These are phyloP conservation scores for Jamesozyma lodderae DNA, from an alignment of 805 yeast species.

Conservation along the genomic window DNA sequence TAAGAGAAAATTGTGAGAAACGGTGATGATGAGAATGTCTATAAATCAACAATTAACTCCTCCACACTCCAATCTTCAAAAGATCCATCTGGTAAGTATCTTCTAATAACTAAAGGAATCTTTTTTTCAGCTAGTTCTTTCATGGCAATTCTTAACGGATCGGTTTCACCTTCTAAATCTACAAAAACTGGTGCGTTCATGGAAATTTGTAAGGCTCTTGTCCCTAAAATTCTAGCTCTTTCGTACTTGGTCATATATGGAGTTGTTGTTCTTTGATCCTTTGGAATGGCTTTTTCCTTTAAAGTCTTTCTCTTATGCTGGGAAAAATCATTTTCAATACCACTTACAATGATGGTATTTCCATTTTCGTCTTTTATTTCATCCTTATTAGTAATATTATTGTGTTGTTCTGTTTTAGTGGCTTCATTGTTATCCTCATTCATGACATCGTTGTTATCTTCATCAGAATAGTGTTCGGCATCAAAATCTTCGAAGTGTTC, in stretches of 20 bases:
- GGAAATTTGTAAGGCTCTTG: slow-evolving; percentile 93
- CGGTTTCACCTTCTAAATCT: slow-evolving; percentile 98
- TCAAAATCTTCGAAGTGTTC: slow-evolving; percentile 76
- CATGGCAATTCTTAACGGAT: slow-evolving; percentile 95
- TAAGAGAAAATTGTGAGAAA: neutral
- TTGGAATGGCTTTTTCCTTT: slow-evolving; percentile 79
- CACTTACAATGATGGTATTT: slow-evolving; percentile 61
- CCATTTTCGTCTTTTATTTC: slow-evolving; percentile 51
- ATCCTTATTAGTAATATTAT: slow-evolving; percentile 27
- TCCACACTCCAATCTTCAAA: slow-evolving; percentile 99
- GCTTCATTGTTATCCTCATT: slow-evolving; percentile 22
- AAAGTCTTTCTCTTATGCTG: slow-evolving; percentile 49
- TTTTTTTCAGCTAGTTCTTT: slow-evolving; percentile 91
- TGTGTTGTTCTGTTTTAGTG: slow-evolving; percentile 26
- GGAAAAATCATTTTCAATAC: slow-evolving; percentile 44
- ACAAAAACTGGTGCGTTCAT: slow-evolving; percentile 98
- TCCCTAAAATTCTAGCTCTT: slow-evolving; percentile 94
- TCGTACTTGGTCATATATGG: slow-evolving; percentile 99
- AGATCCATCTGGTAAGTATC: slow-evolving; percentile 94
- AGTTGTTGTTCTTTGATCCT: slow-evolving; percentile 83
- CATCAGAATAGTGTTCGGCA: slow-evolving; percentile 74
- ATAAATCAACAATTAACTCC: slow-evolving; percentile 83
- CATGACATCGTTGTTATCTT: slow-evolving; percentile 40
- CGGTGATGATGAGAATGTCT: slow-evolving; percentile 11
- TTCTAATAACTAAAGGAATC: slow-evolving; percentile 89